Evolutionary conservation across 257 asterid genomes (phyloP).

Genomic region (Solanum sparsipilum): DNA sequence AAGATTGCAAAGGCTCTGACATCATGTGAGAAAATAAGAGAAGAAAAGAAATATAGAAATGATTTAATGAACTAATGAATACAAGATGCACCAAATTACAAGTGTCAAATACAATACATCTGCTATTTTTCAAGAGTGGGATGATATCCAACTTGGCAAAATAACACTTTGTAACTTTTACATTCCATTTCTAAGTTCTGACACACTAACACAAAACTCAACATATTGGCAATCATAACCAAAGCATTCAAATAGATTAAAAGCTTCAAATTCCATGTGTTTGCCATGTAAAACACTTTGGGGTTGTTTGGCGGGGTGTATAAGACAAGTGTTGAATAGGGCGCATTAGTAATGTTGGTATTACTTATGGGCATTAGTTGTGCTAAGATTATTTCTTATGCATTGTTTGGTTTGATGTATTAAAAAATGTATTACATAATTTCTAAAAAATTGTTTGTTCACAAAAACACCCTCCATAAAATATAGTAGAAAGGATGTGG

Average conservation of each 20-base stretch:
- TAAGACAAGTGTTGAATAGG: too few relatives aligned
- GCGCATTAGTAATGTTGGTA: neutral
- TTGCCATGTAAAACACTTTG: neutral
- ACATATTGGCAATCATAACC: neutral
- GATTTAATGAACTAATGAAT: neutral
- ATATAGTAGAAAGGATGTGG: neutral
- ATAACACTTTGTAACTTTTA: neutral
- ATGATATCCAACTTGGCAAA: neutral
- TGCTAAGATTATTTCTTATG: neutral
- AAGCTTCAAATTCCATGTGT: neutral
- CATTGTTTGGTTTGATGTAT: neutral
- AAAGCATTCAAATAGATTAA: neutral
- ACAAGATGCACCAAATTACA: neutral
- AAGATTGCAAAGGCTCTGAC: neutral
- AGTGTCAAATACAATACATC: neutral
- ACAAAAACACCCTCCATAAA: neutral
- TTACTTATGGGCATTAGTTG: neutral
- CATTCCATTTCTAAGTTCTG: neutral
- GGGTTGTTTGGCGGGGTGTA: neutral
- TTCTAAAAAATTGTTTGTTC: neutral
- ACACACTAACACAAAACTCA: neutral
- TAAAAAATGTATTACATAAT: too few relatives aligned
- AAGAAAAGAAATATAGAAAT: neutral
- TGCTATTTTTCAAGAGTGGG: neutral
- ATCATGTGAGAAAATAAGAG: neutral